Conservation (phyloP, 352 stramenopile genomes). For the Pythium guiyangense region DNA sequence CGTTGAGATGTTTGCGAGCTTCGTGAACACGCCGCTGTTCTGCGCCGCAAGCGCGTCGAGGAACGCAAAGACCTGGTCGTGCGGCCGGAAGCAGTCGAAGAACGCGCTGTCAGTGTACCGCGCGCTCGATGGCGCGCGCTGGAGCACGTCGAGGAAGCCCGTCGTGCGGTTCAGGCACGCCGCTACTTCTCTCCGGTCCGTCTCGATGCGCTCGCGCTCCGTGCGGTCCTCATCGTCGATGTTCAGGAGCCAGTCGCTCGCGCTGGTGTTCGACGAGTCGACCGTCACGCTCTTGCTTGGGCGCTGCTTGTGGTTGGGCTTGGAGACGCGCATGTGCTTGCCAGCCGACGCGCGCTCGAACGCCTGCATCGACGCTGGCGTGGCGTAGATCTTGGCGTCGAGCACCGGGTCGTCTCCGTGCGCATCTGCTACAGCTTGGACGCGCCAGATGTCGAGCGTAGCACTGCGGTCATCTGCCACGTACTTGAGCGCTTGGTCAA, state of each 20-base stretch:
- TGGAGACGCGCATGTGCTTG: conserved; percentile 1
- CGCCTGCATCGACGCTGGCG: conserved; percentile 4
- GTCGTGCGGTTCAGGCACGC: conserved; percentile 42
- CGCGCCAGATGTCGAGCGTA: conserved; percentile 10
- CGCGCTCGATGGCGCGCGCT: not conserved
- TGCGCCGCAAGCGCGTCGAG: conserved; percentile 39
- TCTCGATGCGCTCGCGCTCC: conserved; percentile 9
- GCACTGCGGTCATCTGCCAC: not conserved
- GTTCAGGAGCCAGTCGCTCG: conserved; percentile 4
- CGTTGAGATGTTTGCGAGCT: conserved; percentile 39
- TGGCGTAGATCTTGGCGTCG: conserved; percentile 10
- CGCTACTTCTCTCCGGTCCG: conserved; percentile 39
- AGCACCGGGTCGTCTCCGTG: conserved; percentile 1
- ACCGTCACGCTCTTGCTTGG: conserved; percentile 1
- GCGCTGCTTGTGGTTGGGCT: not conserved
- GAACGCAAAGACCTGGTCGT: conserved; percentile 58
- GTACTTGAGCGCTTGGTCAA: conserved; percentile 3
- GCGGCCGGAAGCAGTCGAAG: conserved; percentile 70
- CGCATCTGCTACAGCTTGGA: not conserved
- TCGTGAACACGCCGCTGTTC: conserved; percentile 46
- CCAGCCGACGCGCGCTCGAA: not conserved
- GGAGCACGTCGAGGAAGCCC: conserved; percentile 36
- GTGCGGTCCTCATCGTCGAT: conserved; percentile 1
- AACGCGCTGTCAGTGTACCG: conserved; percentile 45
- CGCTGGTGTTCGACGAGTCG: not conserved